These are phyloP conservation scores for Paecilomyces sp. DNA, from an alignment of 2,329 filamentous ascomycete genomes.

Conservation along the genomic window DNA sequence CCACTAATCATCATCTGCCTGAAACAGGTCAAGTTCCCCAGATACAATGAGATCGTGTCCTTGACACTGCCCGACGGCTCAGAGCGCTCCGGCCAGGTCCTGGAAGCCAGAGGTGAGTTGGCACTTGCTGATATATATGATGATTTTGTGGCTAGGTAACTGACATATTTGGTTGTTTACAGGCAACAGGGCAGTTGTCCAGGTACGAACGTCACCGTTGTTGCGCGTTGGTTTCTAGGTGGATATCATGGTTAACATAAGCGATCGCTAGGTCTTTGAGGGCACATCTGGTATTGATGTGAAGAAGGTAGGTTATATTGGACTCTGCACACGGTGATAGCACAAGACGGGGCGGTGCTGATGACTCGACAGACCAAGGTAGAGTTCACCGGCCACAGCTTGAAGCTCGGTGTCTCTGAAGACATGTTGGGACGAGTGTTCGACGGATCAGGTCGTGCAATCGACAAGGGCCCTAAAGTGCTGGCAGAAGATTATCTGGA, in stretches of 20 bases:
- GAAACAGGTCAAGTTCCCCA: slow-evolving; percentile 84
- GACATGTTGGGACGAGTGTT: slow-evolving; percentile 99
- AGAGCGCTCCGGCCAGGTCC: slow-evolving; percentile 85
- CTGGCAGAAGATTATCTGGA: slow-evolving; percentile 96
- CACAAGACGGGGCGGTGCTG: slow-evolving; percentile 13
- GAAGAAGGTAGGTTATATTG: slow-evolving; percentile 65
- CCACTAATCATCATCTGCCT: slow-evolving; percentile 10
- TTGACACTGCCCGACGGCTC: slow-evolving; percentile 93
- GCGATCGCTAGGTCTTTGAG: slow-evolving; percentile 72
- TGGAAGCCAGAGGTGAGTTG: slow-evolving; percentile 84
- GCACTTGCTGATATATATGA: neutral
- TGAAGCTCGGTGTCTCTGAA: slow-evolving; percentile 98
- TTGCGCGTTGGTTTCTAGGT: slow-evolving; percentile 2
- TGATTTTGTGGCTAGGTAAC: neutral
- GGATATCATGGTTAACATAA: slow-evolving; percentile 13
- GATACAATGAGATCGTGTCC: slow-evolving; percentile 96
- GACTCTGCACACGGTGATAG: neutral
- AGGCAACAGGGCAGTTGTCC: slow-evolving; percentile 92
- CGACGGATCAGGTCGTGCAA: slow-evolving; percentile 93
- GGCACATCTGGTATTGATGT: slow-evolving; percentile 96
- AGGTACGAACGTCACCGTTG: slow-evolving; percentile 51
- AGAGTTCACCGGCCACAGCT: slow-evolving; percentile 91
- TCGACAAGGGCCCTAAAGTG: slow-evolving; percentile 98
- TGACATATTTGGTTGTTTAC: slow-evolving; percentile 3
- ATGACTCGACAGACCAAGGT: slow-evolving; percentile 68